Base-by-base conservation (phyloP, 192 early-diverging fungal genomes). In the Backusella psychrophila region DNA sequence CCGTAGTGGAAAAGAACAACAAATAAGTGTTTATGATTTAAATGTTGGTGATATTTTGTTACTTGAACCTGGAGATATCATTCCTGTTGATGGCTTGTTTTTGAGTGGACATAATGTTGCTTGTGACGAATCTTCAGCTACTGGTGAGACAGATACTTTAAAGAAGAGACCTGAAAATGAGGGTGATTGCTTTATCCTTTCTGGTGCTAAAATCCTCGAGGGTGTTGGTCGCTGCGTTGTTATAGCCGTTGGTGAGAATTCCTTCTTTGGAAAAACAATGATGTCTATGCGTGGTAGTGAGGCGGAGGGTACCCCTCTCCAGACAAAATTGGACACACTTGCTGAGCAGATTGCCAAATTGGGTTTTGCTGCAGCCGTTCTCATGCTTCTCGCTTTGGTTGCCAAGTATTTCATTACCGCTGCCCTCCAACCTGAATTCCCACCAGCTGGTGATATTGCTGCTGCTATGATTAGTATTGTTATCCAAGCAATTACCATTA, bases 281-380 rank as follows among this genome's bases (percentile, higher is more conserved):
- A 92, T 95, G 86, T 49, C 94, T 3, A 90, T 99, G 85, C 91
- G 91, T 70, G 84, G 86, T 34, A 82, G 86, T 6, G 85, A 88
- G 66, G 80, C 80, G 21, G 91, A 94, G 65, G 93, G 90, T 74
- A 99, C 97, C 44, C 97, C 97, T 36, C 91, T 99, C 59, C 97
- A 99, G 88, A 76, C 84, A 74, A 98, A 98, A 82, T 90, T 99
- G 31, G 92, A 93, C 35, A 82, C 86, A 34, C 87, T 99, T 38
- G 96, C 96, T 11, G 95, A 99, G 79, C 87, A 93, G 79, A 99
- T 99, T 79, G 96, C 95, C 79, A 96, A 96, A 84, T 90, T 96
- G 77, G 97, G 96, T 68, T 87, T 94, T 78, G 89, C 86, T 56
- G 91, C 90, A 72, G 93, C 96, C n/a, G 68, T 93, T 38, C 75